phyloP scores from a whole-genome alignment of 306 rosid genomes.

The Rubus idaeus region DNA sequence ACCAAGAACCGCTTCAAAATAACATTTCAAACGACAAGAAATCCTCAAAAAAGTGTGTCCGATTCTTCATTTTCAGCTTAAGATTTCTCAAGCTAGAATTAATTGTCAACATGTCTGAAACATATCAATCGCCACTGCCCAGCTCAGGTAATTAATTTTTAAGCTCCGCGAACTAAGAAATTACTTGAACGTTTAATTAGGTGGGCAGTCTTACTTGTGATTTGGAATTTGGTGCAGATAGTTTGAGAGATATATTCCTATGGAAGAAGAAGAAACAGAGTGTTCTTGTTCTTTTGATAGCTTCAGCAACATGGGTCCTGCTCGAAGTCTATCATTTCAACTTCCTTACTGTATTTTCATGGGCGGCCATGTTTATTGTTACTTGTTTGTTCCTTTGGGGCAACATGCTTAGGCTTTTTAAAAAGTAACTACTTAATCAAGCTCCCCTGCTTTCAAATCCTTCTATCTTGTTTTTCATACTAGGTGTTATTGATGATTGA shows the following conservation, averaged over 20 bases:
- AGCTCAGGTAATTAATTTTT: constrained; percentile 28
- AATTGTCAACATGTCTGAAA: constrained; percentile 35
- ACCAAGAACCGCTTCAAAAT: not conserved
- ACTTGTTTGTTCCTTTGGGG: constrained; percentile 53
- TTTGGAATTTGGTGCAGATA: constrained; percentile 28
- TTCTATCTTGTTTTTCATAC: not conserved
- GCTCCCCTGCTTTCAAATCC: not conserved
- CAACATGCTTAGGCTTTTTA: constrained; percentile 47
- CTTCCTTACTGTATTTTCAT: constrained; percentile 52
- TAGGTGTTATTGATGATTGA: not conserved
- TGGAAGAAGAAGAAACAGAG: constrained; percentile 58
- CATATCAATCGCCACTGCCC: constrained; percentile 28
- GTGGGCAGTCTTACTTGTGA: not conserved
- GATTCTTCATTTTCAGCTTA: constrained; percentile 4
- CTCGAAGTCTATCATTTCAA: constrained; percentile 53
- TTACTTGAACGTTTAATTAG: not conserved
- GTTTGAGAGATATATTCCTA: constrained; percentile 37
- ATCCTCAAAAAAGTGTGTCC: not conserved
- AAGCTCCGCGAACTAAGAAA: not conserved
- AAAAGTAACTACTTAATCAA: constrained; percentile 40
- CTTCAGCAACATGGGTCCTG: constrained; percentile 59
- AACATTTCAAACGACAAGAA: no score
- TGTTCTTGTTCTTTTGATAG: constrained; percentile 25
- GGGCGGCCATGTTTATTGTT: constrained; percentile 41
- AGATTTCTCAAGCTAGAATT: not conserved